These are phyloP conservation scores for Bathelium albidoporum DNA, from an alignment of 495 filamentous ascomycete species.

Conservation along the genomic window DNA sequence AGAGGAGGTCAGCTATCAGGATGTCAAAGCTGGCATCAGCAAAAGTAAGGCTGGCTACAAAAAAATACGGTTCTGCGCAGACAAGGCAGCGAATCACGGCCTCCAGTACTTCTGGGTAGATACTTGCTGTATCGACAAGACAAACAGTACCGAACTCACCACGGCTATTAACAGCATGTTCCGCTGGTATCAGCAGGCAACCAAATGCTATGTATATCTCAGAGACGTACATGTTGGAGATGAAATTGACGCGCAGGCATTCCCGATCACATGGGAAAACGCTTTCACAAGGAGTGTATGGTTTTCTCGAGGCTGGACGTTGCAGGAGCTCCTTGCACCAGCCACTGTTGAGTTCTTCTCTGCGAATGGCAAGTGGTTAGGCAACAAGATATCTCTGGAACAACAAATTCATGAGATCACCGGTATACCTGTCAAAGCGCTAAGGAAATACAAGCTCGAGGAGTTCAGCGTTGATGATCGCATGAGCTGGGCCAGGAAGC, in stretches of 20 bases:
- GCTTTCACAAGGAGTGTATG: conserved; percentile 7
- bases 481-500: conserved; percentile 9
- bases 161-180: conserved; percentile 8
- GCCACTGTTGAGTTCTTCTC: conserved; percentile 8
- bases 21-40: conserved; percentile 3
- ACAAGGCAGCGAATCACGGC: conserved; percentile 10
- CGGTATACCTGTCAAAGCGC: conserved; percentile 2
- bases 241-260: neutral
- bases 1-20: conserved; percentile 12
- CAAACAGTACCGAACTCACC: conserved; percentile 6
- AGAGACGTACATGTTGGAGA: conserved; percentile 2
- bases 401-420: conserved; percentile 7
- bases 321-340: conserved; percentile 18
- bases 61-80: conserved; percentile 13
- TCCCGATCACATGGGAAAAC: neutral
- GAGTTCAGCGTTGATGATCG: conserved; percentile 9
- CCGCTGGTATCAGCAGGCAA: conserved; percentile 11
- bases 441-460: neutral
- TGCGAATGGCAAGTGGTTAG: neutral
- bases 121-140: conserved; percentile 12
- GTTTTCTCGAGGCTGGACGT: conserved; percentile 14
- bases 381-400: neutral
- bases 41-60: conserved; percentile 12
- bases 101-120: conserved; percentile 8
- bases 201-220: conserved; percentile 10